Conservation (phyloP, 2,329 filamentous ascomycete species). For the Sclerotinia minor region DNA sequence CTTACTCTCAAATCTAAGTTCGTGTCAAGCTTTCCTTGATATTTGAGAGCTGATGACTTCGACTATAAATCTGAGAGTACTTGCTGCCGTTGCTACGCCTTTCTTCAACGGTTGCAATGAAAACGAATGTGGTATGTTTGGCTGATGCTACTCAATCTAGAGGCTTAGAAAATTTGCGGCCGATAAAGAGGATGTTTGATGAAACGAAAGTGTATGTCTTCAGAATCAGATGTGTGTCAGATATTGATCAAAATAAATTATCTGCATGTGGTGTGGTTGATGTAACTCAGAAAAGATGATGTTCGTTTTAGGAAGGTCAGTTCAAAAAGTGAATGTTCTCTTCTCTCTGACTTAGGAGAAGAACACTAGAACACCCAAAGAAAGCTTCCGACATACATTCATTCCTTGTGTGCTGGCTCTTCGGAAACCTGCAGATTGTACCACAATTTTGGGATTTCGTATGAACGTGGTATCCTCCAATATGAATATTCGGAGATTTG, state of each 20-base stretch:
- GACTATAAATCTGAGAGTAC: background rate
- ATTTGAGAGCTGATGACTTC: background rate
- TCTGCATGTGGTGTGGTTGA: slow-evolving; percentile 17
- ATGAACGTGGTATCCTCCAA: slow-evolving; percentile 16
- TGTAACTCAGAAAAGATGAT: slow-evolving; percentile 2
- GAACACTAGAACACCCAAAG: background rate
- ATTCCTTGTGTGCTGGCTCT: slow-evolving; percentile 24
- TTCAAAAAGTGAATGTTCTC: slow-evolving; percentile 11
- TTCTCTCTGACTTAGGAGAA: slow-evolving; percentile 2
- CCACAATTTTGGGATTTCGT: slow-evolving; percentile 4
- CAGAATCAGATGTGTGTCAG: background rate
- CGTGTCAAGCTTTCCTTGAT: background rate
- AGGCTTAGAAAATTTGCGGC: background rate
- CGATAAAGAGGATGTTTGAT: background rate
- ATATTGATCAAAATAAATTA: slow-evolving; percentile 11
- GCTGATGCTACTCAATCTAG: background rate
- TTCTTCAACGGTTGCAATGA: background rate
- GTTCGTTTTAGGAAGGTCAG: slow-evolving; percentile 1
- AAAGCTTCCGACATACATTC: background rate
- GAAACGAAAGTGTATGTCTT: background rate
- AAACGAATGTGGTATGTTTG: background rate
- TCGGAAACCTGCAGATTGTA: slow-evolving; percentile 26
- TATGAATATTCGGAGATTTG: slow-evolving; percentile 17
- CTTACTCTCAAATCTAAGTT: background rate
- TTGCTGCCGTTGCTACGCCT: background rate